Evolutionary conservation across 208 protist genomes (phyloP).

Genomic region (Herpetomonas tarakana): DNA sequence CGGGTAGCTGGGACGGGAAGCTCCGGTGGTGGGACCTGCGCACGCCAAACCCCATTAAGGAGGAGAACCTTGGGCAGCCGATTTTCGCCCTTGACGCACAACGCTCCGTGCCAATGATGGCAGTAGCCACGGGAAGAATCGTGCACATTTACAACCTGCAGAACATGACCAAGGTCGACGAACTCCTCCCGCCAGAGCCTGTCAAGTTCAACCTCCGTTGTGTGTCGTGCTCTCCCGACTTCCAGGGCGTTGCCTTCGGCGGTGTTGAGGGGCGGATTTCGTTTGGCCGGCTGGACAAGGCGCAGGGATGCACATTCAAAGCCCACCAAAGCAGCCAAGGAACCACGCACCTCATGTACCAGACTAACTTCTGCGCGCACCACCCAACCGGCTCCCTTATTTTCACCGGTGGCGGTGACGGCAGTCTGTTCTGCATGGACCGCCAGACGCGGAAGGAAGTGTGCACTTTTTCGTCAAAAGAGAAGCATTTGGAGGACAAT

Average conservation of each 20-base stretch:
- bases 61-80: constrained; percentile 68
- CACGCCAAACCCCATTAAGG: constrained; percentile 51
- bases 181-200: constrained; percentile 41
- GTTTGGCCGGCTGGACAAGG: constrained; percentile 40
- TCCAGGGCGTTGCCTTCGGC: constrained; percentile 61
- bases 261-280: constrained; percentile 73
- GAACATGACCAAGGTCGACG: constrained; percentile 47
- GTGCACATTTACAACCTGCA: constrained; percentile 67
- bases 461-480: constrained; percentile 22
- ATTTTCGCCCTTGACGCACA: constrained; percentile 76
- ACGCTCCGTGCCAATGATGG: constrained; percentile 50
- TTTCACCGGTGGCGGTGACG: constrained; percentile 73
- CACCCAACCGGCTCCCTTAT: constrained; percentile 39
- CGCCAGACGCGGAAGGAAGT: constrained; percentile 31
- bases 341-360: constrained; percentile 39
- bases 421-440: constrained; percentile 42
- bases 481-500: constrained; percentile 29
- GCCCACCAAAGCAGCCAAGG: constrained; percentile 44
- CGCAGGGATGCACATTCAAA: constrained; percentile 62
- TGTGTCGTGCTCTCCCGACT: constrained; percentile 57
- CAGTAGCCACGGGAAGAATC: constrained; percentile 56
- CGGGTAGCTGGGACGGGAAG: constrained; percentile 84
- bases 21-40: constrained; percentile 84
- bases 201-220: constrained; percentile 71
- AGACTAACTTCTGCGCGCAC: constrained; percentile 75